These are phyloP conservation scores for Raphanus raphanistrum DNA, from an alignment of 345 rosid species.

Conservation along the genomic window DNA sequence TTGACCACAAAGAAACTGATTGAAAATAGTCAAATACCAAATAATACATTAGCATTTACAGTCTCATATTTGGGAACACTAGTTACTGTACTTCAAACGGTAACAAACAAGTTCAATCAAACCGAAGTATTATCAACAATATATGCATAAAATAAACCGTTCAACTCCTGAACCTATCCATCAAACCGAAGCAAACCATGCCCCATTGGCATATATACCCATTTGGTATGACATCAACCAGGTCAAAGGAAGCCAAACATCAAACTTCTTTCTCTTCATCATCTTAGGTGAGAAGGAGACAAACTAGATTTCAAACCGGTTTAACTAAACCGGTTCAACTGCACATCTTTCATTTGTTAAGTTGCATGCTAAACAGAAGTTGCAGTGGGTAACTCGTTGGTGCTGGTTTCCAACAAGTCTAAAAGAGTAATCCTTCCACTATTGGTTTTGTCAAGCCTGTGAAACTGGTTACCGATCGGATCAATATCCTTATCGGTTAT, in stretches of 20 bases:
- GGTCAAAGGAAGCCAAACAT: background rate
- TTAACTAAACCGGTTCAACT: background rate
- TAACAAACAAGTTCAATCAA: background rate
- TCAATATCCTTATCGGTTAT: background rate
- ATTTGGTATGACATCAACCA: background rate
- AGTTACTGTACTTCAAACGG: background rate
- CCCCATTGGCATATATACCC: slow-evolving; percentile 1
- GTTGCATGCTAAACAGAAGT: background rate
- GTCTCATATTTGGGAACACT: background rate
- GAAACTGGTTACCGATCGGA: background rate
- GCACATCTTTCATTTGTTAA: background rate
- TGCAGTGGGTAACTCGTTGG: background rate
- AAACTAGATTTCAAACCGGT: background rate
- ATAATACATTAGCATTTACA: background rate
- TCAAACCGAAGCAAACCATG: slow-evolving; percentile 1
- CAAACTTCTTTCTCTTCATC: background rate
- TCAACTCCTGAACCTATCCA: background rate
- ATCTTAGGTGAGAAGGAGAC: background rate
- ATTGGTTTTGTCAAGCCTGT: background rate
- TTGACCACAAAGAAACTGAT: background rate
- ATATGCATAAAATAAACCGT: background rate
- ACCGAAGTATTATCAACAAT: background rate
- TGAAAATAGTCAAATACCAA: background rate
- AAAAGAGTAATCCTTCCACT: background rate
- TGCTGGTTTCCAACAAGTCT: background rate